Evolutionary conservation across 1,284 basidiomycete genomes (phyloP), one percentile per base, ranked within the genome.

Genomic region (Rhodotorula sp.): DNA sequence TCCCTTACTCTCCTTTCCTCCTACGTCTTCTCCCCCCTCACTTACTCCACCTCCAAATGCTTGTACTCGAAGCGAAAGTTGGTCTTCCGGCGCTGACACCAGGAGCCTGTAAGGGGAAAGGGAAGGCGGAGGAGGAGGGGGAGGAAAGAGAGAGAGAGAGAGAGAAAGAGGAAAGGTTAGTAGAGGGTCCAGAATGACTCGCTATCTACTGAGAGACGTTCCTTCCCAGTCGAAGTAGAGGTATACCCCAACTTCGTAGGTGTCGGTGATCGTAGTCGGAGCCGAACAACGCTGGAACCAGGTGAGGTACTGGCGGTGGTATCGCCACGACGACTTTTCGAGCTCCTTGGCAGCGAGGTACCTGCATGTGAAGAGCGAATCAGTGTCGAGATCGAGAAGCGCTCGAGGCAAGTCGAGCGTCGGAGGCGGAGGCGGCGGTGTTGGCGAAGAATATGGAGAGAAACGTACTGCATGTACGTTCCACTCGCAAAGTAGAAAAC

Each of bases 231-330:
- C 67, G 58, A 64, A 74, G 60, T 74, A 74, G 24, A 74, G 60
- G 70, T 83, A 83, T 1, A 95, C 94, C 24, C 96, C 96, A 83
- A 99, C 94, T 82, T 99, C 96, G 80, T 98, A 99, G 81, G 99
- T 96, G 78, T 98, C 95, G 58, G 96, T 99, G 80, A 99, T 98
- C 7, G 92, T 93, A 80, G 96, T 93, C n/a, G 96, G 96, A 80
- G 99, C 94, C 30, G 92, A 94, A 79, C 97, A 93, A 63, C 96
- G 87, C 81, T 99, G 96, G 87, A 99, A 99, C 96, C 96, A 99
- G 49, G 96, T 99, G 72, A 99, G 83, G 81, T 98, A 99, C 82
- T 99, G 98, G 76, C 97, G 92, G 81, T 99, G 96, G 85, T 99
- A 99, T 65, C 96, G 88, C 96, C 96, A 99, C 66, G 92, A 94